phyloP scores from a whole-genome alignment of 2,329 filamentous ascomycete species.

The Phyllosticta citrichinensis region DNA sequence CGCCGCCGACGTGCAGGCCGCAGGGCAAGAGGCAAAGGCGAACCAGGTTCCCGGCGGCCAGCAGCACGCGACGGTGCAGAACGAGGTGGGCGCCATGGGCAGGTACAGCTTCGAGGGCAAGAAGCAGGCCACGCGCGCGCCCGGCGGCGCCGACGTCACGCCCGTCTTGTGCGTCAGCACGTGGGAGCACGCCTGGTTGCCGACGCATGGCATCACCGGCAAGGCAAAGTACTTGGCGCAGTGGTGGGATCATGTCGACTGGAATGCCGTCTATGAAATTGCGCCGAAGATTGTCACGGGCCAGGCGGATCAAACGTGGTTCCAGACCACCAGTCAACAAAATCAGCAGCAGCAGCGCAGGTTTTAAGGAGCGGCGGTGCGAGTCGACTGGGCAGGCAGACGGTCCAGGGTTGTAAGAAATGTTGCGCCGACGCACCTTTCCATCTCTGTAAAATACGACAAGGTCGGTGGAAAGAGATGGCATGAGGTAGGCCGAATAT shows the following conservation, averaged over 20 bases:
- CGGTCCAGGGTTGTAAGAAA: too few relatives aligned
- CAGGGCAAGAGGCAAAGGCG: neutral
- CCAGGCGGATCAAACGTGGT: too few relatives aligned
- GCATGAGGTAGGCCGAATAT: too few relatives aligned
- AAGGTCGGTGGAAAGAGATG: too few relatives aligned
- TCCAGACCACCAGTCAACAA: too few relatives aligned
- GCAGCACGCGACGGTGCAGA: constrained; percentile 16
- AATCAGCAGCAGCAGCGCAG: too few relatives aligned
- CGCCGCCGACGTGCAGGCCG: constrained; percentile 10
- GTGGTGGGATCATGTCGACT: constrained; percentile 88
- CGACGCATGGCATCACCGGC: constrained; percentile 64
- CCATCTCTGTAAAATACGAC: too few relatives aligned
- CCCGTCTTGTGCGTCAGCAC: constrained; percentile 88
- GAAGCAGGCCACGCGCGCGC: constrained; percentile 37
- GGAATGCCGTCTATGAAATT: constrained; percentile 52
- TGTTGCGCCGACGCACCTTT: too few relatives aligned
- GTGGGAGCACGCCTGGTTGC: constrained; percentile 90
- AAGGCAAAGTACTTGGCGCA: constrained; percentile 66
- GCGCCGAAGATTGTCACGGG: neutral
- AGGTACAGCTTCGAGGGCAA: constrained; percentile 17
- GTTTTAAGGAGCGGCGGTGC: too few relatives aligned
- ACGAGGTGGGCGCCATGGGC: constrained; percentile 33
- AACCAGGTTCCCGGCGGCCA: neutral
- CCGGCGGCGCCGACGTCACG: constrained; percentile 57
- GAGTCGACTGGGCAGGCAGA: too few relatives aligned